Conservation (phyloP, 2,329 filamentous ascomycete genomes). For the Pseudocercospora vitis region DNA sequence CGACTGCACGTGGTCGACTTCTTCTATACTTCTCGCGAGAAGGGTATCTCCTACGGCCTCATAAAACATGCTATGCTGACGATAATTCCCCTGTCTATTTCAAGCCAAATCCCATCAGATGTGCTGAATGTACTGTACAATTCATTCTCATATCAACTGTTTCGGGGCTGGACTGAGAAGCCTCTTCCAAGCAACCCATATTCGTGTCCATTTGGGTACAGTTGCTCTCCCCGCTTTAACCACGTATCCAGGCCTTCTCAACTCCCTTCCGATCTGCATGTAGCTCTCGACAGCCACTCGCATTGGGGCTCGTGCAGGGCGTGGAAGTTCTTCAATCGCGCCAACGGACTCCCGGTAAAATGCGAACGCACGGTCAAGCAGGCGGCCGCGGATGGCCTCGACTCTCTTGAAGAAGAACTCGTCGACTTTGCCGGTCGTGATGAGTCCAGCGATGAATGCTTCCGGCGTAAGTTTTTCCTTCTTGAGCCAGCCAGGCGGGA, state of each 20-base stretch:
- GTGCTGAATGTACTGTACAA: neutral
- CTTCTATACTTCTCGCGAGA: neutral
- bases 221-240: constrained; percentile 49
- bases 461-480: constrained; percentile 56
- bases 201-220: constrained; percentile 50
- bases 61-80: neutral
- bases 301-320: constrained; percentile 61
- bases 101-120: neutral
- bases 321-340: constrained; percentile 62
- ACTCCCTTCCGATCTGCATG: constrained; percentile 70
- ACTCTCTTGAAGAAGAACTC: constrained; percentile 51
- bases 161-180: constrained; percentile 39
- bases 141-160: constrained; percentile 12
- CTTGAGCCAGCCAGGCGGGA: constrained; percentile 64
- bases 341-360: constrained; percentile 57
- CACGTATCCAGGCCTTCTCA: constrained; percentile 49
- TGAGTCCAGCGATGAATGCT: constrained; percentile 51
- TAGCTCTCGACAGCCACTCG: constrained; percentile 72
- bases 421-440: constrained; percentile 25
- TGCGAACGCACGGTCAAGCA: constrained; percentile 62
- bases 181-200: constrained; percentile 60
- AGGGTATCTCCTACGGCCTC: constrained; percentile 3
- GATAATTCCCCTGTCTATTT: neutral
- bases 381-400: constrained; percentile 51
- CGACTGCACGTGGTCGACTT: neutral